phyloP scores from a whole-genome alignment of 768 basidiomycete genomes.

The Lactarius deliciosus region DNA sequence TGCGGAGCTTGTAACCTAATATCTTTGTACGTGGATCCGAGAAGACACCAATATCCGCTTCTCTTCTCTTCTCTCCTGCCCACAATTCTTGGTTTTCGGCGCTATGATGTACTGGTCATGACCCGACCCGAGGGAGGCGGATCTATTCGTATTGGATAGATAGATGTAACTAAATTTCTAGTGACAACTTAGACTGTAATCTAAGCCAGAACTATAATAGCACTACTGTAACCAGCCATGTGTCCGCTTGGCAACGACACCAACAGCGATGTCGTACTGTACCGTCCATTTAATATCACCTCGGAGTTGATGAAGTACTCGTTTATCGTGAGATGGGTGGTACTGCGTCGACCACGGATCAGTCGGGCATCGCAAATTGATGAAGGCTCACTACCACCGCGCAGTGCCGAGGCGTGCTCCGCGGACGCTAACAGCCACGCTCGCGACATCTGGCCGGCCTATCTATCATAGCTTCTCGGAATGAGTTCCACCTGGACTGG shows the following conservation, averaged over 20 bases:
- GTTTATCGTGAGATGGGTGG: background rate
- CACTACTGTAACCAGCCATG: background rate
- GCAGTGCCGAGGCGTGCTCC: background rate
- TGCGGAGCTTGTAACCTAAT: background rate
- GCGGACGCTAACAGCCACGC: no score
- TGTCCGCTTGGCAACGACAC: background rate
- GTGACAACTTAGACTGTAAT: background rate
- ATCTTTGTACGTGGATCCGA: no score
- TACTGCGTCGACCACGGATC: background rate
- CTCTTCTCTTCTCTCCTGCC: background rate
- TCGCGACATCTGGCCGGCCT: background rate
- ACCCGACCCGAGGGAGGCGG: background rate
- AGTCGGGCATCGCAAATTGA: background rate
- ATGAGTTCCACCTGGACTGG: background rate
- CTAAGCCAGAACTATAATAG: background rate
- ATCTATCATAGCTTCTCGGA: background rate
- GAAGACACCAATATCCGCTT: background rate
- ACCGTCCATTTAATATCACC: background rate
- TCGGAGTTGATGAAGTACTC: background rate
- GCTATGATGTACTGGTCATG: background rate
- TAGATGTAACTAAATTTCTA: background rate
- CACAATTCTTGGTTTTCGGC: background rate
- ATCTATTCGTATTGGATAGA: background rate
- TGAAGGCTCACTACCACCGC: background rate
- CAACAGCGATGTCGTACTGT: background rate